Evolutionary conservation across 2,329 filamentous ascomycete genomes (phyloP), one percentile per base, ranked within the genome.

Genomic region (Capronia americana): DNA sequence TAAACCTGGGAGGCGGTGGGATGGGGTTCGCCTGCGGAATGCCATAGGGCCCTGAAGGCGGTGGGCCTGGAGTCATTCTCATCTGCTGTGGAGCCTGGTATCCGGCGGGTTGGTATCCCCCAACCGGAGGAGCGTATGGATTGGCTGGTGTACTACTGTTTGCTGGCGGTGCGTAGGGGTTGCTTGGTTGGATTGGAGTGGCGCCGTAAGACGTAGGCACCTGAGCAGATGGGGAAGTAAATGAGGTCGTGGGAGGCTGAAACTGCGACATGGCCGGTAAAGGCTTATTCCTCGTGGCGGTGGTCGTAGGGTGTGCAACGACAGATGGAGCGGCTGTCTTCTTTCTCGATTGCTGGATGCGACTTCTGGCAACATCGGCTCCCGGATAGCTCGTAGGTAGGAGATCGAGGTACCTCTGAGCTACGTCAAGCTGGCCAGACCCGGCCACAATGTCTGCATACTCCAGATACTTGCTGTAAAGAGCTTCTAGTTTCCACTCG

Each of bases 391-490:
- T 88, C 48, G 85, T 82, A 17, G 95, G 95, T 54, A 99, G 85
- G 61, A 99, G 87, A 75, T 93, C 88, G 48, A 99, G 87, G 75
- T 99, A 99, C 77, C 91, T 93, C 79, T 97, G 91, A 4, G 95
- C 96, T 72, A 93, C 87, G 34, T 88, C 85, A 61, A 99, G 82
- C 73, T 96, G 92, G 12, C 96, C 95, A 75, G 97, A 92, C 6
- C 92, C 88, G 55, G 95, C 93, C 64, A 96, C 88, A 71, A 99
- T 93, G 76, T 99, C 94, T 14, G 95, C 94, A 77, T 98, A 99
- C 80, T 99, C 95, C 30, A 91, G 90, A 76, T 99, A 99, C 80
- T 97, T 97, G 77, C 93, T 90, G 78, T 99, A 99, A 61, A 99
- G 83, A 2, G 89, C 85, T 44, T 88, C 86, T 66, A 99, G 87